Evolutionary conservation across 176 grass and related monocot species (phyloP), one percentile per base, ranked within the genome.

Genomic region (Dendrocalamus sinicus): DNA sequence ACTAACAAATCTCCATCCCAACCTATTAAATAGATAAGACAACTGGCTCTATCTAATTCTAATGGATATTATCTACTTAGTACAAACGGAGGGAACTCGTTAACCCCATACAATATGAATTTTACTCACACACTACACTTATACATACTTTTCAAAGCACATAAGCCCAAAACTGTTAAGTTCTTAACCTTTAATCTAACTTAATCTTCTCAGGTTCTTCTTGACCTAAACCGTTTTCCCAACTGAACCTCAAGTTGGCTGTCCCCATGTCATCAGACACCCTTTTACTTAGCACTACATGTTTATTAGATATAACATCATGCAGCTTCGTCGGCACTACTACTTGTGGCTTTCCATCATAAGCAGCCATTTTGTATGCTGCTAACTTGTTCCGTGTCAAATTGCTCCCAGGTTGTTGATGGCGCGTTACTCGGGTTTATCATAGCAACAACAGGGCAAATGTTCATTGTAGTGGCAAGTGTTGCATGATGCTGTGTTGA

Each of bases 381-480:
- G 35, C 79, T 88, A 72, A 87, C n/a, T 90, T 65, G 23, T 71
- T 80, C 7, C 14, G 23, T 43, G 26, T 75, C 35, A 53, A 84
- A 87, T 76, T 90, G 62, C 12, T 88, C n/a, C 39, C 86, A 95
- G 94, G 94, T 95, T 47, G 50, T 86, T 55, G 94, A 86, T 6
- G 94, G 94, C 2, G 91, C 67, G 10, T 54, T 93, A 76, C 89
- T 95, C 58, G 94, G 94, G 62, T 87, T 78, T 85, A 76, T 78
- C 46, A 86, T 95, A 75, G 86, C 91, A 85, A 79, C 78, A 73
- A 45, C 85, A 69, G 91, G 80, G 62, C 81, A 93, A 50, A 85
- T 93, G 70, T 65, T 91, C 11, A 22, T 82, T 57, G 70, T 19
- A 70, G 14, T 88, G 61, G 40, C 68, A 70, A 20, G 64, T 61